Evolutionary conservation across 2,329 filamentous ascomycete species (phyloP).

Genomic region (Penicillium italicum): DNA sequence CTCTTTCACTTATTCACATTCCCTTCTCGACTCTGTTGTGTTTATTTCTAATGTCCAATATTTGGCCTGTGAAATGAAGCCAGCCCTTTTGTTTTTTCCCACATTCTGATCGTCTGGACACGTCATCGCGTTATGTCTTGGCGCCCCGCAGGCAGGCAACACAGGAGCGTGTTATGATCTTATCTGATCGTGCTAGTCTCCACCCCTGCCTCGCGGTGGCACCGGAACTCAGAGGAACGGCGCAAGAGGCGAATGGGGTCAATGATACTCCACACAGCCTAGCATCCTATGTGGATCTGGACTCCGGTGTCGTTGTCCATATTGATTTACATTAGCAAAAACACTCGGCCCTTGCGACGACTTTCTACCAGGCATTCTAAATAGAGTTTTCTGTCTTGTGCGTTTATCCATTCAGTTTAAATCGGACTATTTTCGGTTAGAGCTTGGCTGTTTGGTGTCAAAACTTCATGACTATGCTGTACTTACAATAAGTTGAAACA

Average conservation of each 20-base stretch:
- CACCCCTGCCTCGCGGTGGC: slow-evolving; percentile 11
- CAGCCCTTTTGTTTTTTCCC: neutral
- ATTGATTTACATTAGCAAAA: neutral
- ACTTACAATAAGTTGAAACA: neutral
- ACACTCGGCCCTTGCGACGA: slow-evolving; percentile 2
- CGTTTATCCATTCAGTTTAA: neutral
- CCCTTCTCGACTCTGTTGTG: neutral
- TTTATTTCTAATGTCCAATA: neutral
- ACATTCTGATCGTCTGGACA: neutral
- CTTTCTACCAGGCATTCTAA: neutral
- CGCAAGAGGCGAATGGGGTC: slow-evolving; percentile 10
- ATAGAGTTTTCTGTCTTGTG: neutral
- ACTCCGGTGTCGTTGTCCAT: slow-evolving; percentile 8
- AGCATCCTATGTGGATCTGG: slow-evolving; percentile 4
- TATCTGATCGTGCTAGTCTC: slow-evolving; percentile 24
- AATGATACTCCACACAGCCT: neutral
- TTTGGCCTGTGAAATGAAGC: neutral
- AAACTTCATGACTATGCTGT: neutral
- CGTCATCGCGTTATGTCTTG: slow-evolving; percentile 2
- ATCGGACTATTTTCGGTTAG: neutral
- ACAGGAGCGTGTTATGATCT: slow-evolving; percentile 16
- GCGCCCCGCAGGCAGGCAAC: slow-evolving; percentile 4
- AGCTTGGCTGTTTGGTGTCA: neutral
- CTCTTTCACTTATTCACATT: neutral
- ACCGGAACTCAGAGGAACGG: slow-evolving; percentile 9